Evolutionary conservation across 805 yeast genomes (phyloP), one percentile per base, ranked within the genome.

Genomic region (Debaryomyces castellii): DNA sequence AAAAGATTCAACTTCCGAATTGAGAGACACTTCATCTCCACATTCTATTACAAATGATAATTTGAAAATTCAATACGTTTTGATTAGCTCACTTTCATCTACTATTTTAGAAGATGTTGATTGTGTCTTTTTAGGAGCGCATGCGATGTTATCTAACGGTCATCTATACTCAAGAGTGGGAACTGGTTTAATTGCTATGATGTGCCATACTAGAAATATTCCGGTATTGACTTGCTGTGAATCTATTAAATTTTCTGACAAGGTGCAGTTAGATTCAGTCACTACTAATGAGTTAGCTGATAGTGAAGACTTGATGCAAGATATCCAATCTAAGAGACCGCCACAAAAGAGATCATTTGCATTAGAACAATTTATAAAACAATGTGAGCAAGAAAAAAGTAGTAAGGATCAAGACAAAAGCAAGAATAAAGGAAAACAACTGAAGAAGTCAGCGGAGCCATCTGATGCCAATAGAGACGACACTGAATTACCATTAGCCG

Each of bases 221-320:
- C 98, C 99, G 0, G 97, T 94, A 5, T 76, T 94, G 51, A 96
- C 95, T 1, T 89, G 97, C 58, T 92, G 98, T 69, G 99, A 94
- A 67, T 83, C 92, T 43, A 81, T 94, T 66, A 94, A 94, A 68
- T 94, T 94, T 60, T 83, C 95, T 22, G 98, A 94, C 64, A 83
- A 94, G 55, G 97, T 94, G 8, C 98, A 92, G 69, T 78, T 94
- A 48, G 99, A 94, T 64, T 84, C 96, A n/a, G 96, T 94, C 21
- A 89, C 98, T 1, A 81, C 83, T 51, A 94, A 94, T 66, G 99
- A 94, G 66, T 76, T 94, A 47, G 92, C 89, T 9, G 95, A 87
- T 62, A 76, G 83, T 18, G 86, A 85, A 45, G 91, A 84, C 62
- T 71, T 87, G 51, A 69, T 82, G n/a, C 72, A 71, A 40, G 60